Evolutionary conservation across 2,329 filamentous ascomycete genomes (phyloP), one percentile per base, ranked within the genome.

Genomic region (Claviceps paspali): DNA sequence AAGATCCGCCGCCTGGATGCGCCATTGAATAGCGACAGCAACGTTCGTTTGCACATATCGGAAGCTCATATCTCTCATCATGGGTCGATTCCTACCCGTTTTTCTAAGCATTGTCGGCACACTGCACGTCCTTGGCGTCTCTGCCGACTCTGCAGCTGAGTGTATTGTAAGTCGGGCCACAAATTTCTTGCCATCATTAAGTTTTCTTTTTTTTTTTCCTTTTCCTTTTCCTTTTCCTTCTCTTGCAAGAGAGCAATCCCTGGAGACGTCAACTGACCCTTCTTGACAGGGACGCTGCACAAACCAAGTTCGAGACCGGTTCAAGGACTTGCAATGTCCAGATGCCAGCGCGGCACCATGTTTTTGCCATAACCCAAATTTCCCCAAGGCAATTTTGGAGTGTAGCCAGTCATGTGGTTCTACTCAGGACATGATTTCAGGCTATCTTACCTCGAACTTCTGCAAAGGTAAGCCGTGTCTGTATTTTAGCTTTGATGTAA

Each of bases 331-430:
- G 31, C 30, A 36, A 8, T 60, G 56, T 29, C 27, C 32, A n/a
- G 51, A 44, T 40, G 52, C 52, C 24, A 45, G 48, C 29, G 47
- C 57, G 21, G 48, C 49, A 15, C 45, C 50, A 12, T 68, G 65
- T 42, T 52, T 68, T 12, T 68, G 65, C 43, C 46, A 42, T 21
- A 55, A 56, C 9, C 37, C 49, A 1, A 47, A 47, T 15, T 62
- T 61, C 37, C 33, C 47, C 21, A 47, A 47, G 38, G 60, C 58
- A n/a, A 52, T 66, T 33, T 47, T 51, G 17, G 62, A 65, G 34
- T 67, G 64, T 40, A 54, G 46, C 31, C 47, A 49, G 10, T 32
- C 36, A 8, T 56, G 52, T 41, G 47, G 42, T 29, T 50, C 47
- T 29, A 45, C 42, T 9, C 35, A 42, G 10, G 43, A 42, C 18